Base-by-base conservation (phyloP, 1,284 basidiomycete genomes). In the Apiotrichum laibachii region DNA sequence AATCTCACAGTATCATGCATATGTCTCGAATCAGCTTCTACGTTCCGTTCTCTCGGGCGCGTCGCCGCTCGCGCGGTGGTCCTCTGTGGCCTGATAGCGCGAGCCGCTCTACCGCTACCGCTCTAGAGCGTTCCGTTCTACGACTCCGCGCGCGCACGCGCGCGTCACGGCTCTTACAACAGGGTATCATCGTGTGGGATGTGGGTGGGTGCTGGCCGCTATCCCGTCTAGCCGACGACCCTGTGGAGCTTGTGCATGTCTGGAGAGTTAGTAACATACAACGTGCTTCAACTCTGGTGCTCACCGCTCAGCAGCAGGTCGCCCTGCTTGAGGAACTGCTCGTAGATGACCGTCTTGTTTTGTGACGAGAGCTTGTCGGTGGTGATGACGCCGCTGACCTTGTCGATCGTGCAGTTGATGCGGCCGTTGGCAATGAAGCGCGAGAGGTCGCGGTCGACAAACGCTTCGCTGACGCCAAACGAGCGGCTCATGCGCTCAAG, bases 391-490 rank as follows among this genome's bases (percentile, higher is more conserved):
- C 92, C 92, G 60, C 89, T 84, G 35, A 97, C 95, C 73, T 92
- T 92, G 82, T 98, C 94, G 65, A 99, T 97, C 10, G 89, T 88
- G 68, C 89, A 92, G 61, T 92, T 87, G 50, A 98, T 79, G 15
- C 94, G 83, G n/a, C 90, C 90, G 18, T 86, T 85, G 2, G 94
- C 88, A 69, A 99, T 98, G 80, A 98, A 96, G 8, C 88, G 85
- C 19, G 92, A 92, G 39, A 98, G 83, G 71, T 99, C 94, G 62
- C 89, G 85, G 74, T 98, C 94, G 51, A 98, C 86, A 70, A 94
- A 98, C 13, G 88, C 86, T 46, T 88, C 84, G 55, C 86, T 86
- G 37, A 98, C 94, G 31, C 95, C 95, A 67, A 99, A 99, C 15
- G 92, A 92, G 3, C 84, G 81, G 50, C 86, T 85, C 69, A 99